phyloP scores from a whole-genome alignment of 306 rosid species.

The Trifolium pratense region DNA sequence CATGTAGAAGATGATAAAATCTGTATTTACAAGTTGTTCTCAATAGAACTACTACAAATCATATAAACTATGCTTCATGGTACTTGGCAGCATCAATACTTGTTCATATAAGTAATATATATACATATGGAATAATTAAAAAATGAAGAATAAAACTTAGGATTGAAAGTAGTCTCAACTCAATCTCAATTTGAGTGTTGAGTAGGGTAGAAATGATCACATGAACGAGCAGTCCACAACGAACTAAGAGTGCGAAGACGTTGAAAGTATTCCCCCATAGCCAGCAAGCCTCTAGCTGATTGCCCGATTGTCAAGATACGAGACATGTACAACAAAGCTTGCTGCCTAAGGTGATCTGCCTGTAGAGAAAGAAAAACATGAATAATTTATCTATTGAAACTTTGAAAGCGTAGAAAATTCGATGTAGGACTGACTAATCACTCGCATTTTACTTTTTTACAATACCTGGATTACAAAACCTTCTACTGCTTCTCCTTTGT shows the following conservation, averaged over 20 bases:
- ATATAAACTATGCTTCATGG: background rate
- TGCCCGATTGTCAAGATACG: slow-evolving; percentile 60
- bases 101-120: background rate
- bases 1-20: background rate
- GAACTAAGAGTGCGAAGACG: slow-evolving; percentile 79
- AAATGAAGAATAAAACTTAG: background rate
- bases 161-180: background rate
- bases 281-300: slow-evolving; percentile 71
- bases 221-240: slow-evolving; percentile 66
- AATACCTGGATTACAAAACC: slow-evolving; percentile 75
- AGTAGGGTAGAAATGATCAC: slow-evolving; percentile 36
- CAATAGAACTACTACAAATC: background rate
- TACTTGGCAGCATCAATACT: background rate
- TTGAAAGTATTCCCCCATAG: slow-evolving; percentile 75
- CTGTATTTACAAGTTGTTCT: background rate
- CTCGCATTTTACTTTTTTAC: background rate
- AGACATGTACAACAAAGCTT: slow-evolving; percentile 70
- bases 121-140: slow-evolving; percentile 15
- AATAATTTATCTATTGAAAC: background rate
- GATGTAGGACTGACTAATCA: background rate
- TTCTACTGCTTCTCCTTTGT: slow-evolving; percentile 75
- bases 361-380: slow-evolving; percentile 39
- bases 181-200: slow-evolving; percentile 19
- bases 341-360: slow-evolving; percentile 87
- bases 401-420: too few species aligned